Base-by-base conservation (phyloP, 164 flowering plant species). In the Nelumbo lutea region DNA sequence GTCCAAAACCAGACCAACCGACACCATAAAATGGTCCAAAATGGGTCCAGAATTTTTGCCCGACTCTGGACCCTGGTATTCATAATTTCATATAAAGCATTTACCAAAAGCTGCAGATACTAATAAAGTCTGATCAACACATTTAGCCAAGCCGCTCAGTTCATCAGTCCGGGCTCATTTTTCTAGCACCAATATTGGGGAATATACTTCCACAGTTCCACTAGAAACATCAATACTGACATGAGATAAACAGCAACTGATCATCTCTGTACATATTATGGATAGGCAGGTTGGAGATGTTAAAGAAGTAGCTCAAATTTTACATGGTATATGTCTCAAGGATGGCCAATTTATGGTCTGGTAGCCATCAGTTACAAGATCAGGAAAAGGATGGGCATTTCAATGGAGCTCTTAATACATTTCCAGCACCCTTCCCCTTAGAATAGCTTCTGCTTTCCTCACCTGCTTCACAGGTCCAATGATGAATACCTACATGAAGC, bases 391-490 rank as follows among this genome's bases (percentile, higher is more conserved):
- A 41, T 44, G 42, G 42, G n/a, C 62, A 60, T 60, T 41, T 6
- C 43, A 42, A 7, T 8, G 0, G 59, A 27, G 62, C 45, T 41
- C 45, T 42, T 9, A 69, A 27, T 75, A 75, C 41, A 75, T 66
- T 5, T 69, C 78, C 74, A 83, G 55, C 88, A 91, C 79, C 71
- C 82, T 84, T 45, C 99, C 97, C 72, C 97, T 86, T 46, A 95
- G 52, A 45, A 92, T 83, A 68, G 99, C 99, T 78, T 87, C 93
- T 39, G 97, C 97, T 79, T 89, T 89, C 73, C 89, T 83, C 79
- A 88, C 97, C 72, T 95, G 86, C 84, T 76, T 85, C 72, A 84
- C 86, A 10, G 97, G 84, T 60, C 99, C 99, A 48, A 95, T 89
- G 48, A 90, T 80, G 80, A 95, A 90, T 9, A 89, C 93, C 97